Base-by-base conservation (phyloP, 164 flowering plant genomes). In the Buxus sempervirens region DNA sequence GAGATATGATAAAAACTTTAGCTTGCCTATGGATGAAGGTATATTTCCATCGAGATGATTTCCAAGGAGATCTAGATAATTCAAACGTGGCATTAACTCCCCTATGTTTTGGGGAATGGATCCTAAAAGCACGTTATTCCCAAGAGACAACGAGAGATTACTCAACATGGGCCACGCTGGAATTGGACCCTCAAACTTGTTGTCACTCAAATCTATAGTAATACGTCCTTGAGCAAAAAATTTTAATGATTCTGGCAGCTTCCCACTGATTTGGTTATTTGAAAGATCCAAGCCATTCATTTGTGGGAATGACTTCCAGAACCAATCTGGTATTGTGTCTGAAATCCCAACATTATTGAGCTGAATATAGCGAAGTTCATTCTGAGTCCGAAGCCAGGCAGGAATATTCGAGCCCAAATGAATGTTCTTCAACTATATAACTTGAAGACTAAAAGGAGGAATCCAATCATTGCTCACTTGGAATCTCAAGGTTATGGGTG, bases 341-440 rank as follows among this genome's bases (percentile, higher is more conserved):
- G 70, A 28, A 42, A 80, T 69, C 58, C 73, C 71, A 26, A 49
- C 64, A 54, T 68, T 73, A 7, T 5, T 16, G 9, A 80, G 61
- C 2, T 10, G 16, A 0, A 73, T 58, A 36, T 0, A 13, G 6
- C 27, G 49, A 10, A 75, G 69, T 22, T 64, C 13, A 28, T 19
- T 73, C 55, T 77, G 84, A 19, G 48, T 60, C 38, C 7, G 38
- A 48, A 81, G 74, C 84, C 84, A 81, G 25, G 32, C 38, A 2
- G 76, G 74, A 64, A 78, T 69, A 0, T 19, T 13, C 0, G 72
- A 74, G 9, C 73, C 71, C 13, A 78, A 45, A 26, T 6, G 22
- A 54, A 75, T 74, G 55, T 74, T 59, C 6, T 18, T 25, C 4
- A 77, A 20, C 0, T 54, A 9, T n/a, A 77, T 22, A 1, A 0